phyloP scores from a whole-genome alignment of 192 early-diverging fungal genomes.

The Podila epigama region DNA sequence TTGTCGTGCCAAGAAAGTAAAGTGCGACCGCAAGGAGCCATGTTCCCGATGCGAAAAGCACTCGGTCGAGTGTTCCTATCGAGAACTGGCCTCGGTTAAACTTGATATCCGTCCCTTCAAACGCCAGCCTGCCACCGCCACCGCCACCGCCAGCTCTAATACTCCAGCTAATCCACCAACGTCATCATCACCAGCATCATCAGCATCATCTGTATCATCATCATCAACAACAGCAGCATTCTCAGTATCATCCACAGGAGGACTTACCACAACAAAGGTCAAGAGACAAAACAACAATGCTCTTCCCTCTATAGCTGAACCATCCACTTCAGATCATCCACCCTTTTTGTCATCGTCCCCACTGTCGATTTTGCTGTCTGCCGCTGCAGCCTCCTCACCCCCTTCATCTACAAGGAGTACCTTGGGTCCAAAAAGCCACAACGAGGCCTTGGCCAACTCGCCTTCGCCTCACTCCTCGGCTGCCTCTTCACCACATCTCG shows the following conservation, averaged over 20 bases:
- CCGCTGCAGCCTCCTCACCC: slow-evolving; percentile 2
- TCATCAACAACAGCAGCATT: slow-evolving; percentile 17
- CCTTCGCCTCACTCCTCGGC: not conserved
- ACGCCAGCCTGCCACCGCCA: not conserved
- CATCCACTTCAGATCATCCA: no score
- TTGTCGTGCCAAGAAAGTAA: slow-evolving; percentile 46
- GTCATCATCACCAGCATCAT: slow-evolving; percentile 22
- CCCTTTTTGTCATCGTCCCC: no score
- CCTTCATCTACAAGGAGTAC: not conserved
- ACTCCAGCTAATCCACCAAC: slow-evolving; percentile 22
- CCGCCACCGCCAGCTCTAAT: slow-evolving; percentile 32
- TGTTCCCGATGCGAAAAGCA: slow-evolving; percentile 43
- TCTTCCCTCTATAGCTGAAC: not conserved
- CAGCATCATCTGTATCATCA: slow-evolving; percentile 17
- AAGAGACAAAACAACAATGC: not conserved
- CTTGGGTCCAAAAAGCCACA: not conserved
- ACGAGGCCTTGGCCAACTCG: not conserved
- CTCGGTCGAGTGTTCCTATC: slow-evolving; percentile 41
- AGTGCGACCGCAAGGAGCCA: slow-evolving; percentile 48
- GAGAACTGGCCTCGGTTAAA: slow-evolving; percentile 41
- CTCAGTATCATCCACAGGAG: slow-evolving; percentile 20
- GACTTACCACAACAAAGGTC: slow-evolving; percentile 5
- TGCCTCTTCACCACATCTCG: not conserved
- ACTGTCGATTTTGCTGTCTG: not conserved
- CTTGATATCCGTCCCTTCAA: slow-evolving; percentile 46